phyloP scores from a whole-genome alignment of 2,329 filamentous ascomycete genomes.

The Phyllosticta capitalensis region DNA sequence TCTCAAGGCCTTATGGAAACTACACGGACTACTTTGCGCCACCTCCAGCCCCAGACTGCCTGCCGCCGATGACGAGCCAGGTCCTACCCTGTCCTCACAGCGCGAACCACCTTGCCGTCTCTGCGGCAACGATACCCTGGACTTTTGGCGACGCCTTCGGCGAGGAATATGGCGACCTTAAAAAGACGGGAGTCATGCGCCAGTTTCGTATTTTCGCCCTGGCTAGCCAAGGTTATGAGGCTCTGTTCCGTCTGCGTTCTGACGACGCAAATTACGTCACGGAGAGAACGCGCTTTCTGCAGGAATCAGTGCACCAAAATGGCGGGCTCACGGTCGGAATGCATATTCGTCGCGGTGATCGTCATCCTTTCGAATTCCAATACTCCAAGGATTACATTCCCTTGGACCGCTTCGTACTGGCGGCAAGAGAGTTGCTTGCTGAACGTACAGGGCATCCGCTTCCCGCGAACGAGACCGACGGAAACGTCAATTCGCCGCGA shows the following conservation, averaged over 20 bases:
- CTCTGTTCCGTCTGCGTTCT: slow-evolving; percentile 58
- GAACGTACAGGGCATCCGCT: slow-evolving; percentile 26
- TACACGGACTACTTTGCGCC: slow-evolving; percentile 64
- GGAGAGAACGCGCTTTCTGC: slow-evolving; percentile 49
- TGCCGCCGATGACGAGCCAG: slow-evolving; percentile 61
- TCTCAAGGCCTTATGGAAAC: slow-evolving; percentile 57
- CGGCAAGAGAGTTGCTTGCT: slow-evolving; percentile 46
- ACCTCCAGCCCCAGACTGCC: slow-evolving; percentile 56
- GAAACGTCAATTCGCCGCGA: background rate
- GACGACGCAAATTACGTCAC: slow-evolving; percentile 59
- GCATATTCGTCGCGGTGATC: slow-evolving; percentile 72
- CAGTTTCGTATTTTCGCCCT: slow-evolving; percentile 58
- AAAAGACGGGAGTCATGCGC: slow-evolving; percentile 38
- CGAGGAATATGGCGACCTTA: slow-evolving; percentile 41
- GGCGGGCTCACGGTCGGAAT: slow-evolving; percentile 56
- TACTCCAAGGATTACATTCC: slow-evolving; percentile 73
- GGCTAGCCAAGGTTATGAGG: slow-evolving; percentile 60
- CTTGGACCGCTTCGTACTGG: slow-evolving; percentile 54
- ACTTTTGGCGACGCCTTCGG: slow-evolving; percentile 54
- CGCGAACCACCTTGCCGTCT: slow-evolving; percentile 65
- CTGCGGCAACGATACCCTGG: slow-evolving; percentile 54
- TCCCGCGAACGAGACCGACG: slow-evolving; percentile 12
- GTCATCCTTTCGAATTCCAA: slow-evolving; percentile 66
- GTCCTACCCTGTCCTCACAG: slow-evolving; percentile 72
- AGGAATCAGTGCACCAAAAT: slow-evolving; percentile 34